Evolutionary conservation across 352 stramenopile species (phyloP), one percentile per base, ranked within the genome.

Genomic region (Pythium rhizo-oryzae): DNA sequence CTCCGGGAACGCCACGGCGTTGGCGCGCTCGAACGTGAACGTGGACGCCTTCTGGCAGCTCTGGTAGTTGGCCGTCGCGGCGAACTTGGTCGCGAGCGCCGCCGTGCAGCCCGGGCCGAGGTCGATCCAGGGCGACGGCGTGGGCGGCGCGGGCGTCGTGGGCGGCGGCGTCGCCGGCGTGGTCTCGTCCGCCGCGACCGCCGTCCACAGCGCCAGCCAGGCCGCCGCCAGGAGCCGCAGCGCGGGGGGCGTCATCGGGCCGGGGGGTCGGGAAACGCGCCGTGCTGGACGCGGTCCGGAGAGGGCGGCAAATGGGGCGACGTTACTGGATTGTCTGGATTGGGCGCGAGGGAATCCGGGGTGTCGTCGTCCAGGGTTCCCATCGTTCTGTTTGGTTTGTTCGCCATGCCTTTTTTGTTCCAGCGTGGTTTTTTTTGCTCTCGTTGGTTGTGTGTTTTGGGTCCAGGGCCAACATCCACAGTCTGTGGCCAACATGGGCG

Each of bases 1-100:
- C 56, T 62, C 41, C 28, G 28, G 28, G 28, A 33, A 33, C 28
- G 28, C 28, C 28, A 33, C 28, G 30, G 15, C 53, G 53, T 21
- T 30, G 6, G 56, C 21, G 37, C 41, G 56, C n/a, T 62, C 56
- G 19, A 62, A 62, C 19, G 25, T 28, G 41, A 62, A 62, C 28
- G 12, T 6, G 4, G 56, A 41, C 23, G 39, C 56, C 5, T 11
- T 41, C 13, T 28, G 5, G 25, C 56, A 62, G 6, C 28, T 25
- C 41, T 41, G 23, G 24, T 62, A 62, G 5, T 19, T 16, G 15
- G 56, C 8, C 0, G 25, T 18, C 19, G 56, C 21, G 7, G 56
- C 56, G 12, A 50, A 24, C 15, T 16, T 43, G 28, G 15, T 30
- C 30, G 52, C 52, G 28, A 5, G 11, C 18, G 28, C 52, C 16